These are phyloP conservation scores for Nakataea oryzae DNA, from an alignment of 2,329 filamentous ascomycete genomes.

Conservation along the genomic window DNA sequence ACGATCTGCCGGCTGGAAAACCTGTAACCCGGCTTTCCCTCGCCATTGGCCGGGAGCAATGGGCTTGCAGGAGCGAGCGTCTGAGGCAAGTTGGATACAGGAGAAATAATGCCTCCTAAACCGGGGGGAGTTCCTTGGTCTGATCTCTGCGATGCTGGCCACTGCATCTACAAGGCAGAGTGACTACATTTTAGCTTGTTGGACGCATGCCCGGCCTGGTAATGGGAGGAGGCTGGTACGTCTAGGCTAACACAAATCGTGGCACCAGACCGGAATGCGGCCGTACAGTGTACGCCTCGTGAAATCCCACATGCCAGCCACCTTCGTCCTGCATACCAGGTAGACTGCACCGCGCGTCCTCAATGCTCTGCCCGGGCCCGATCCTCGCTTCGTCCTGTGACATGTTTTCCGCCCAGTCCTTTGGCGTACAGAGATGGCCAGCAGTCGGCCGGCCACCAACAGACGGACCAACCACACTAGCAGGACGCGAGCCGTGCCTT, in stretches of 20 bases:
- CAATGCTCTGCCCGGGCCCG: no score
- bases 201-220: no score
- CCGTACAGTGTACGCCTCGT: neutral
- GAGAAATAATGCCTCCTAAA: neutral
- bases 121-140: neutral
- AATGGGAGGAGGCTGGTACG: no score
- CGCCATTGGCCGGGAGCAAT: neutral
- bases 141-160: neutral
- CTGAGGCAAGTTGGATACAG: neutral
- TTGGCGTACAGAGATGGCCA: neutral
- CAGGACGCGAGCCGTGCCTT: neutral
- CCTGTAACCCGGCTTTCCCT: neutral
- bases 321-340: neutral
- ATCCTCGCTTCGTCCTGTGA: neutral
- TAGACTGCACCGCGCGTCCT: neutral
- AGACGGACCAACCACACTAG: neutral
- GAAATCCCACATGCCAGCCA: neutral
- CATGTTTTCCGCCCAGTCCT: neutral
- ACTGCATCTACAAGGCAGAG: no score
- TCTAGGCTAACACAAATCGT: neutral
- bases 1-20: neutral
- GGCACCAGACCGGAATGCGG: neutral
- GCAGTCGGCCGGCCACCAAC: neutral
- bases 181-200: no score
- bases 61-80: neutral